phyloP scores from a whole-genome alignment of 1,284 basidiomycete species.

The Kwoniella shivajii region DNA sequence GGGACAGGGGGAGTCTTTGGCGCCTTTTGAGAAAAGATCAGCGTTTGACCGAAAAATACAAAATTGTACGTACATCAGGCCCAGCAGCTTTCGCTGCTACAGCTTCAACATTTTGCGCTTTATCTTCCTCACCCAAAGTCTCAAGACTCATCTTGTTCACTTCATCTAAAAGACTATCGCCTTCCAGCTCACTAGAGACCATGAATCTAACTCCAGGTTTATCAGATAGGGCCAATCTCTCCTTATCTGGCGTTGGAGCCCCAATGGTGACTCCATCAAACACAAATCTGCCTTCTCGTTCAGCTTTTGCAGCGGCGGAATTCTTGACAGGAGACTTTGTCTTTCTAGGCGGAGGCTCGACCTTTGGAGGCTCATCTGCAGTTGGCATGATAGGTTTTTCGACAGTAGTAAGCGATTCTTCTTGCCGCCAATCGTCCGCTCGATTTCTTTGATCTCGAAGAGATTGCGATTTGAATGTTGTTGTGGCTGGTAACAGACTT shows the following conservation, averaged over 20 bases:
- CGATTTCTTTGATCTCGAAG: conserved; percentile 12
- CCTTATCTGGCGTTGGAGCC: conserved; percentile 7
- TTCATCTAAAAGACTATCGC: conserved; percentile 52
- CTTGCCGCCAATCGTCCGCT: conserved; percentile 7
- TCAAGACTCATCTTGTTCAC: conserved; percentile 54
- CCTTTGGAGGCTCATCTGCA: neutral
- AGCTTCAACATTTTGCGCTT: conserved; percentile 6
- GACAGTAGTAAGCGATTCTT: neutral
- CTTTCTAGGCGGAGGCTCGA: conserved; percentile 15
- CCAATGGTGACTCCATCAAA: conserved; percentile 24
- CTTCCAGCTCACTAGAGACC: conserved; percentile 53
- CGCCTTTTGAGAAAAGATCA: conserved; percentile 17
- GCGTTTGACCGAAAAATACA: neutral
- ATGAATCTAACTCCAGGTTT: conserved; percentile 52
- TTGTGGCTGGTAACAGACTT: conserved; percentile 13
- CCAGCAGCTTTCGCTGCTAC: conserved; percentile 18
- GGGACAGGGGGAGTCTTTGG: conserved; percentile 35
- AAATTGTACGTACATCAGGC: conserved; percentile 28
- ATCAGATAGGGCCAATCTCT: conserved; percentile 20
- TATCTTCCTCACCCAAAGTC: conserved; percentile 41
- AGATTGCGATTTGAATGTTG: conserved; percentile 12
- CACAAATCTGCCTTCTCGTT: conserved; percentile 28
- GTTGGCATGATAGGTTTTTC: neutral
- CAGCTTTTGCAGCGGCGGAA: conserved; percentile 32
- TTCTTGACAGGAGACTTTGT: conserved; percentile 27